phyloP scores from a whole-genome alignment of 108 stramenopile species.

The Pseudonitzschia multistriata region DNA sequence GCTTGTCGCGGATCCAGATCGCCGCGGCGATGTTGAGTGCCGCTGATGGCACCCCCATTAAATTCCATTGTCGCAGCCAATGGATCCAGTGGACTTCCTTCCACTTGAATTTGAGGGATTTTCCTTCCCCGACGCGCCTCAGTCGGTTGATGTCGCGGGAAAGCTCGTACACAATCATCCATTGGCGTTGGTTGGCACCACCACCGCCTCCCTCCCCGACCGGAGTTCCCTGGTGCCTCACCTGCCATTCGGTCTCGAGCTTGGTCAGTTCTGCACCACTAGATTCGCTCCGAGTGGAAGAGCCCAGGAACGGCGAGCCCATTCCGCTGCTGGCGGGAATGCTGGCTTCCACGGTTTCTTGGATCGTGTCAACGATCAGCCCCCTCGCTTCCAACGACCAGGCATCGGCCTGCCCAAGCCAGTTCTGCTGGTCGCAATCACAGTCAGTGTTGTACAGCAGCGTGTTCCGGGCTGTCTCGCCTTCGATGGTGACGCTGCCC shows the following conservation, averaged over 20 bases:
- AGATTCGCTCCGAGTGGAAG: neutral
- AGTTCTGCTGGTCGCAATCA: slow-evolving; percentile 2
- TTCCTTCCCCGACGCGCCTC: slow-evolving; percentile 46
- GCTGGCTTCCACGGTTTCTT: slow-evolving; percentile 21
- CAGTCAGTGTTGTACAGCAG: slow-evolving; percentile 17
- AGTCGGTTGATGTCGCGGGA: slow-evolving; percentile 30
- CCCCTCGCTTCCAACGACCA: slow-evolving; percentile 33
- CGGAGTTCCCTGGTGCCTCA: neutral
- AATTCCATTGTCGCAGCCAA: slow-evolving; percentile 48
- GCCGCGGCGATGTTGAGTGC: slow-evolving; percentile 47
- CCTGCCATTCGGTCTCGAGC: slow-evolving; percentile 15
- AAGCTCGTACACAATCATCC: slow-evolving; percentile 24
- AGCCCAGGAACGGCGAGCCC: neutral
- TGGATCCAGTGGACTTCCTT: slow-evolving; percentile 30
- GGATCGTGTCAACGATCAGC: slow-evolving; percentile 27
- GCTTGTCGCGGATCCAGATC: slow-evolving; percentile 43
- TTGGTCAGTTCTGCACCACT: slow-evolving; percentile 1
- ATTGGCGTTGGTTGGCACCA: slow-evolving; percentile 12
- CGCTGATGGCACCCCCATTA: slow-evolving; percentile 69
- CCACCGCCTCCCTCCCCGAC: no score
- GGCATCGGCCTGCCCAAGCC: slow-evolving; percentile 22
- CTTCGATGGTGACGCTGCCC: slow-evolving; percentile 13
- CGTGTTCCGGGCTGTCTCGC: slow-evolving; percentile 19
- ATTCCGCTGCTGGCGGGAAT: neutral
- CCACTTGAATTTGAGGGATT: slow-evolving; percentile 26